Evolutionary conservation across 2,329 filamentous ascomycete genomes (phyloP).

Genomic region (Pseudocercospora crystallina): DNA sequence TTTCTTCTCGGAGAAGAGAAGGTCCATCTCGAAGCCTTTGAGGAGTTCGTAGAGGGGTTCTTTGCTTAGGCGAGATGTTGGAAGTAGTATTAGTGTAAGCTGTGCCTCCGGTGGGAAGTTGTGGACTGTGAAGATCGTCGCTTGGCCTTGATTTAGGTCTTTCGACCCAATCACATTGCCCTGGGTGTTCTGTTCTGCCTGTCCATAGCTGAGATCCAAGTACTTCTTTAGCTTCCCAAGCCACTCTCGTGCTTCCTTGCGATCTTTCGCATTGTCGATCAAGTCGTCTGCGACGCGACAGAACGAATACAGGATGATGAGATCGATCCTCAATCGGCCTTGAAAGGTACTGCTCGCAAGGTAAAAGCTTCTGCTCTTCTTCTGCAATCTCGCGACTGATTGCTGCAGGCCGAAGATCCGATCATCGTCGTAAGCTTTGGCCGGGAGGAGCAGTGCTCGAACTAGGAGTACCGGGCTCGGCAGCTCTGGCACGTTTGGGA

Average conservation of each 20-base stretch:
- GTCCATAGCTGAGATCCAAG: slow-evolving; percentile 55
- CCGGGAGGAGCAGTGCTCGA: slow-evolving; percentile 51
- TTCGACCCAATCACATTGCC: slow-evolving; percentile 30
- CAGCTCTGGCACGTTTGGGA: slow-evolving; percentile 50
- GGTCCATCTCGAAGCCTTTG: slow-evolving; percentile 68
- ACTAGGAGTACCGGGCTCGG: slow-evolving; percentile 54
- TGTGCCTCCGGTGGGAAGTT: slow-evolving; percentile 55
- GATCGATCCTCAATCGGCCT: slow-evolving; percentile 65
- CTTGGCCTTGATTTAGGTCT: slow-evolving; percentile 32
- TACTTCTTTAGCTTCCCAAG: slow-evolving; percentile 59
- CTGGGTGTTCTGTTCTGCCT: slow-evolving; percentile 24
- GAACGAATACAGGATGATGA: slow-evolving; percentile 70
- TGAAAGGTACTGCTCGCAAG: slow-evolving; percentile 69
- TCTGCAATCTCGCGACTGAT: slow-evolving; percentile 57
- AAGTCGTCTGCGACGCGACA: slow-evolving; percentile 73
- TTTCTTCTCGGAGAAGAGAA: slow-evolving; percentile 50
- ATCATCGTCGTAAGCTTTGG: slow-evolving; percentile 55
- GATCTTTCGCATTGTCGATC: slow-evolving; percentile 61
- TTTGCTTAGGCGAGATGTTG: slow-evolving; percentile 55
- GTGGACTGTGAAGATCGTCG: slow-evolving; percentile 42
- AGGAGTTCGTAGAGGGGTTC: slow-evolving; percentile 64
- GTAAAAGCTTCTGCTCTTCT: slow-evolving; percentile 73
- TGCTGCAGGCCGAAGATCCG: slow-evolving; percentile 60
- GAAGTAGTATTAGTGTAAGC: slow-evolving; percentile 61
- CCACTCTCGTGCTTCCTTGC: slow-evolving; percentile 57